phyloP scores from a whole-genome alignment of 371 early-diverging fungal species.

The Massospora cicadina region DNA sequence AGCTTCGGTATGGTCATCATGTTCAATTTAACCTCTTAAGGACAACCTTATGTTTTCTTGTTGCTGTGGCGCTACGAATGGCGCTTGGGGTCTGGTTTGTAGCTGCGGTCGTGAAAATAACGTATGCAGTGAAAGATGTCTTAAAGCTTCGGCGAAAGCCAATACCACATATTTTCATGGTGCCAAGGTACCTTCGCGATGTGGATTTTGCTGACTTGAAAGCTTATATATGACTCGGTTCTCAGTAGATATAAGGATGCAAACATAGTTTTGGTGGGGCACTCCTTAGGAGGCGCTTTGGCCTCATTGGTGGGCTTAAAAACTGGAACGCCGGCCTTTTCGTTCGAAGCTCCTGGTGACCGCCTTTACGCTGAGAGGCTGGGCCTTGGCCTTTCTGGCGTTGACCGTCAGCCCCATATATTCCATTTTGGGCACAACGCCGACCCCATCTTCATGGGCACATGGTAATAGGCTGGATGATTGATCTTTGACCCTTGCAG shows the following conservation, averaged over 20 bases:
- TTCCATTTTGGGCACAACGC: constrained; percentile 69
- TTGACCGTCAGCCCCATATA: constrained; percentile 30
- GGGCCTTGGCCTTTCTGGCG: constrained; percentile 35
- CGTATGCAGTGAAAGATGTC: constrained; percentile 14
- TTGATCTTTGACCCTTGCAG: constrained; percentile 30
- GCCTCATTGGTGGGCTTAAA: constrained; percentile 65
- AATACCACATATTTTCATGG: constrained; percentile 11
- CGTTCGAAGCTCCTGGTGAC: constrained; percentile 78
- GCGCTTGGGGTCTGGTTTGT: constrained; percentile 63
- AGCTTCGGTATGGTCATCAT: constrained; percentile 41
- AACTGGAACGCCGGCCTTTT: constrained; percentile 55
- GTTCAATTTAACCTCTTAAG: constrained; percentile 14
- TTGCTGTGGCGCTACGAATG: constrained; percentile 76
- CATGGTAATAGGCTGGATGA: constrained; percentile 11
- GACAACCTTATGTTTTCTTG: constrained; percentile 89
- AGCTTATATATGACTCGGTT: constrained; percentile 12
- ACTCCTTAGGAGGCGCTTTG: constrained; percentile 78
- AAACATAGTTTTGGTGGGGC: constrained; percentile 70
- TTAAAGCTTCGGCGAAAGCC: constrained; percentile 12
- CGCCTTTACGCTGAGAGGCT: constrained; percentile 44
- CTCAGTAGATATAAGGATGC: constrained; percentile 35
- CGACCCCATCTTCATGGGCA: constrained; percentile 80
- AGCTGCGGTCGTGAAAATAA: constrained; percentile 36
- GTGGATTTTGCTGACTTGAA: no score
- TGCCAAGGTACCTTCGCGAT: neutral